Evolutionary conservation across 1,284 basidiomycete genomes (phyloP), one percentile per base, ranked within the genome.

Genomic region (Fomitopsis palustris): DNA sequence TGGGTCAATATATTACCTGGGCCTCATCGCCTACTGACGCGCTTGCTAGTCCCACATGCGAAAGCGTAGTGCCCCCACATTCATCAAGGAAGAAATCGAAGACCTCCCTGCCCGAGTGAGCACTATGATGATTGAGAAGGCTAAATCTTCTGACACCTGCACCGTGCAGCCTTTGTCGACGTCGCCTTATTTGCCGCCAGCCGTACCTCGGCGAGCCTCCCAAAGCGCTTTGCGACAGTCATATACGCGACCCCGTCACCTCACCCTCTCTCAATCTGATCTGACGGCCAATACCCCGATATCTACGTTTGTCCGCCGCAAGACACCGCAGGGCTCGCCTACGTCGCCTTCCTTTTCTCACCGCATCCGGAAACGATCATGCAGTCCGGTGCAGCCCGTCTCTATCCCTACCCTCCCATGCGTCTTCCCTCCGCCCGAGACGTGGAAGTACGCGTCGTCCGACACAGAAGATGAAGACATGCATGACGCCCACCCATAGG

Each of bases 271-370:
- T 33, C 75, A 72, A 29, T 65, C 74, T 38, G 77, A 79, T 57
- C 65, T 71, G 31, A 70, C 79, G 43, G 78, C 77, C 5, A 78
- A 74, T 60, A 89, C 86, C 8, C 89, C 89, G 57, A 92, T 92
- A 60, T 92, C 89, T 19, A 81, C 82, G 37, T 92, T 88, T 62
- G 84, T 88, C 43, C 86, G 89, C 61, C 84, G 89, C 60, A 88
- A 85, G 73, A 89, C 87, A 2, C 89, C 90, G 27, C 83, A 84
- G 61, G 78, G 82, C 38, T 90, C 89, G 16, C 88, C 88, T 0
- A 86, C 83, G 17, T 83, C 84, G 0, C 82, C 87, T 14, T 81
- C 81, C 27, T 90, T 87, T 69, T 76, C 80, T 57, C 77, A 75
- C 45, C 65, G 76, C 57, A 62, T 61, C 61, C 72, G 57, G 62